Base-by-base conservation (phyloP, 2,329 filamentous ascomycete species). In the Aspergillus sp. region DNA sequence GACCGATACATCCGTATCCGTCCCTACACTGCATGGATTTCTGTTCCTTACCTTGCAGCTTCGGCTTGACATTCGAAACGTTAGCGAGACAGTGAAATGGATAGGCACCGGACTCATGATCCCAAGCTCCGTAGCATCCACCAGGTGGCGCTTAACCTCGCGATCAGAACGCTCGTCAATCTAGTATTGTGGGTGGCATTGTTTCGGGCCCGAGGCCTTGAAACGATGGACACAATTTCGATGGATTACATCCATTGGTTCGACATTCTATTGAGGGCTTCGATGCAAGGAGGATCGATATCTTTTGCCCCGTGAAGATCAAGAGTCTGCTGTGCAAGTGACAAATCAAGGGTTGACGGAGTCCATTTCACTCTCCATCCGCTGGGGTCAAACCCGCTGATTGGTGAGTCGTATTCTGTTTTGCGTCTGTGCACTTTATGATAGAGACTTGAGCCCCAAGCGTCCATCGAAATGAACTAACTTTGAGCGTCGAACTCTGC, bases 221-320 rank as follows among this genome's bases (percentile, higher is more conserved):
- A 31, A 31, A 50, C 52, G 23, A 47, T 56, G 31, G 43, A 39
- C 41, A 56, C 48, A 19, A 41, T 33, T 44, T 37, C 24, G 27
- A 56, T 40, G 49, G 56, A 46, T 50, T 52, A 55, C 52, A 60
- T 57, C 61, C 54, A 70, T 71, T 68, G 63, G 67, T 58, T 60
- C 58, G 59, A 66, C 59, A 60, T 49, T 69, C 63, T 73, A 71
- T 72, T 68, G 62, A 62, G 52, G 61, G 51, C 56, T 45, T 48
- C 31, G 63, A 73, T 73, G 72, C 71, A 75, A 75, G 73, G 72
- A 67, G 68, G 68, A 57, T 40, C 58, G 60, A 65, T 62, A 64
- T 60, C 61, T 59, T 51, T 66, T 64, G 66, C 65, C 68, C 59
- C 65, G 66, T 70, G 70, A 70, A 65, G 70, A 72, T 72, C 66